phyloP scores from a whole-genome alignment of 331 rosid genomes.

The Quercus tomentella region DNA sequence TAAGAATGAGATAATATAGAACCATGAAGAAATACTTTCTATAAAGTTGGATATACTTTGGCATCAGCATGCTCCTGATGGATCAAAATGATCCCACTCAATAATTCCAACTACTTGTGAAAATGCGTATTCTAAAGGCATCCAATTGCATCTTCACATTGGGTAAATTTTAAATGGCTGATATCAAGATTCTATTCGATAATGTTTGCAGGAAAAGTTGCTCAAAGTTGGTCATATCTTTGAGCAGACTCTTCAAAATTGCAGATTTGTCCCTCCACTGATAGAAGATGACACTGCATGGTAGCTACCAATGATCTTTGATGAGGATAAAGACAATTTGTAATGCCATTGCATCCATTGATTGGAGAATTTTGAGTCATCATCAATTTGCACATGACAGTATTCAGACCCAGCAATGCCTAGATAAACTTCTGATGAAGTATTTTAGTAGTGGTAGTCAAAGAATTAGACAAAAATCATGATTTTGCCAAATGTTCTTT shows the following conservation, averaged over 20 bases:
- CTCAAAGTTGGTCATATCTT: slow-evolving; percentile 89
- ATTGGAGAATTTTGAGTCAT: neutral
- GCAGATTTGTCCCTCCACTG: slow-evolving; percentile 82
- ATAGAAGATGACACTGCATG: slow-evolving; percentile 37
- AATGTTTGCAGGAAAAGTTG: slow-evolving; percentile 63
- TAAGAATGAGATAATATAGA: no score
- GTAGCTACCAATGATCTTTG: slow-evolving; percentile 15
- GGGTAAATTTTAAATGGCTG: neutral
- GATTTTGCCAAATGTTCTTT: no score
- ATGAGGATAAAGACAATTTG: neutral
- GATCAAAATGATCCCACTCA: neutral
- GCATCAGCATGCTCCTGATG: no score
- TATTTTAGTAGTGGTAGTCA: no score
- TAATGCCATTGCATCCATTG: neutral
- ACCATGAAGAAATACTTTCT: no score
- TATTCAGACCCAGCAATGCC: neutral
- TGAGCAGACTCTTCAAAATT: slow-evolving; percentile 77
- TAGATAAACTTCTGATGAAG: neutral
- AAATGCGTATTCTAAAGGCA: neutral
- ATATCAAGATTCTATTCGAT: neutral
- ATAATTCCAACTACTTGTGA: neutral
- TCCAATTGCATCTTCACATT: neutral
- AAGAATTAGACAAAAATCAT: no score
- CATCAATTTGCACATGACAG: neutral
- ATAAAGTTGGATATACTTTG: no score